These are phyloP conservation scores for Ustilago shanxiensis DNA, from an alignment of 1,284 basidiomycete genomes.

Conservation along the genomic window DNA sequence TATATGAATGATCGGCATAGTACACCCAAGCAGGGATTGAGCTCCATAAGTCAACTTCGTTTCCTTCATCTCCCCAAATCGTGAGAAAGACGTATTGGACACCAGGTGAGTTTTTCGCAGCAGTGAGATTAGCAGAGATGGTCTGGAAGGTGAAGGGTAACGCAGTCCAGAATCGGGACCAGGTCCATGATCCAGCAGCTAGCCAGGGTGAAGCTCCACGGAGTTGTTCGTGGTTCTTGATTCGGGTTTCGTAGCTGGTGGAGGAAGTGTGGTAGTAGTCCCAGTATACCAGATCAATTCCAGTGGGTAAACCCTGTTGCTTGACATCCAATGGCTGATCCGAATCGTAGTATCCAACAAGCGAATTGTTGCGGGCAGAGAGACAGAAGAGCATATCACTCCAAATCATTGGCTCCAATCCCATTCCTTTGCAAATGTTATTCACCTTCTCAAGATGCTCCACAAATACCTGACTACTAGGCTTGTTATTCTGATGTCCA, in stretches of 20 bases:
- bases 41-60: constrained; percentile 65
- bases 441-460: constrained; percentile 65
- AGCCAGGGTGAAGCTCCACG: constrained; percentile 68
- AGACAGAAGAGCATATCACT: constrained; percentile 70
- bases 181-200: constrained; percentile 71
- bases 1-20: constrained; percentile 69
- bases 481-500: constrained; percentile 65
- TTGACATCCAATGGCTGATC: constrained; percentile 31
- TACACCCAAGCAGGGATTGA: constrained; percentile 63
- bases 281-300: constrained; percentile 68
- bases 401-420: constrained; percentile 71
- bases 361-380: constrained; percentile 68
- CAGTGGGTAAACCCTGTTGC: constrained; percentile 63
- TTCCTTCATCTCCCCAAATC: constrained; percentile 71
- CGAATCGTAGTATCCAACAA: constrained; percentile 69
- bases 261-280: constrained; percentile 66
- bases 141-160: constrained; percentile 71
- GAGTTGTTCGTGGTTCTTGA: constrained; percentile 68
- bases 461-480: constrained; percentile 64
- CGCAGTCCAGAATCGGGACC: constrained; percentile 71
- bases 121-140: constrained; percentile 67
- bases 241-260: constrained; percentile 65
- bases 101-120: constrained; percentile 62
- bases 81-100: constrained; percentile 70
- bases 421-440: constrained; percentile 59